Percentiles rank a stretch among this genome's conserved stretches.
phyloP scores from a whole-genome alignment of 768 basidiomycete genomes.

The Panus rudis region DNA sequence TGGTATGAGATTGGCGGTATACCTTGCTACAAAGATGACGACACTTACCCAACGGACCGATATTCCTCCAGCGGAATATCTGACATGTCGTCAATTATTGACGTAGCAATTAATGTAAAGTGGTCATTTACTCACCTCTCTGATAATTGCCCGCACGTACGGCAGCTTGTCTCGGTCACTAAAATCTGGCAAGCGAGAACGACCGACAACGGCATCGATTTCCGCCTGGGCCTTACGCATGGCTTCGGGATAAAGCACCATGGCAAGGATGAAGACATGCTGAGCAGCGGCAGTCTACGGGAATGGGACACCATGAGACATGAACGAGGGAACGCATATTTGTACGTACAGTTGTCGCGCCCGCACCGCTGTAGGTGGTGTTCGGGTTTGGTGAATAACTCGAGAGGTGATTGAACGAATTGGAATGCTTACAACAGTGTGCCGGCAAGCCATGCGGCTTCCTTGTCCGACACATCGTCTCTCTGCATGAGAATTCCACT shows the following conservation, averaged over 20 bases:
- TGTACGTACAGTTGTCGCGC: not conserved
- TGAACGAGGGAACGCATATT: not conserved
- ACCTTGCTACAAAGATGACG: not conserved
- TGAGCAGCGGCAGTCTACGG: not conserved
- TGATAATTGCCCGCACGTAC: conserved; percentile 13
- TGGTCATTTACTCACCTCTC: conserved; percentile 10
- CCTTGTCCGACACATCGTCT: conserved; percentile 5
- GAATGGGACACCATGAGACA: not conserved
- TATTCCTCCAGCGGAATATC: conserved; percentile 10
- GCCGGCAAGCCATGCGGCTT: conserved; percentile 17
- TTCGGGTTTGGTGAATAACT: not conserved
- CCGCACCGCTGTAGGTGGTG: not conserved
- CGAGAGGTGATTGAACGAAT: conserved; percentile 1
- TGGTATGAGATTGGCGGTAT: not conserved
- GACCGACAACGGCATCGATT: conserved; percentile 14
- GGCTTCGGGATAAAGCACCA: conserved; percentile 11
- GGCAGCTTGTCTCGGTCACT: conserved; percentile 14
- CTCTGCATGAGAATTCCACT: conserved; percentile 8
- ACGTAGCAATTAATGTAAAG: not conserved
- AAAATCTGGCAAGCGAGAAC: conserved; percentile 12
- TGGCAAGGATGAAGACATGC: conserved; percentile 9
- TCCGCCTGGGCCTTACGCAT: conserved; percentile 14
- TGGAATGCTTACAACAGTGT: conserved; percentile 15
- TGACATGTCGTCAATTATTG: not conserved
- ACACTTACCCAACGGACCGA: conserved; percentile 10